Evolutionary conservation across 75 land plant species (phyloP), one percentile per base, ranked within the genome.

Genomic region (Pinus taeda): DNA sequence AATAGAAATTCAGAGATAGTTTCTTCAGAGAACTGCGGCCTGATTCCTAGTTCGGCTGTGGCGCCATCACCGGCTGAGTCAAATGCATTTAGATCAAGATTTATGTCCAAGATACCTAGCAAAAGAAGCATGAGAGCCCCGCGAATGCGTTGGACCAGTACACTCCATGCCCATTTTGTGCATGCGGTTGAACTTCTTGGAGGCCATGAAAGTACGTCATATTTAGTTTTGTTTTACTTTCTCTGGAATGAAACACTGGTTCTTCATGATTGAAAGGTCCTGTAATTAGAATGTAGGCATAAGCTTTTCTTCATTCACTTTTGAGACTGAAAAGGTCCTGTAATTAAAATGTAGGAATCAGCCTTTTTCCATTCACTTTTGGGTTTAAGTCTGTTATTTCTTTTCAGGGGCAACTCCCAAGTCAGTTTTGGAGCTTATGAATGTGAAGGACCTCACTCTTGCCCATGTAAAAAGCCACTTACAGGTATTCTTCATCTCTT

Each of bases 121-220:
- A 94, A 83, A 57, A 84, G 93, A 49, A 83, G 81, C 77, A 75
- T 83, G 24, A 79, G 96, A 49, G 96, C 93, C 42, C 97, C 97
- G 2, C 87, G 97, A 59, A 94, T 94, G 97, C 76, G 97, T 75
- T 94, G 97, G 97, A 94, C 97, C 2, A 83, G 91, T 14, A 87
- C 93, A 0, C 93, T 94, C 24, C 97, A 94, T 71, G 89, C 97
- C 45, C 97, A 90, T 81, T 94, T 94, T 60, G 93, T 94, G 15
- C 93, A 94, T 64, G 96, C 97, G 0, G 97, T 94, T 72, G 90
- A 94, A 87, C 95, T 93, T 64, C 96, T 94, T 21, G 97, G 97
- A 3, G 97, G 97, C 66, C 97, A 94, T 88, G 97, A 94, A 79
- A 86, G 97, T 94, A 87, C 71, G 87, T 30, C 62, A 60, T 60